phyloP scores from a whole-genome alignment of 257 asterid species.

The Plectranthus barbatus region DNA sequence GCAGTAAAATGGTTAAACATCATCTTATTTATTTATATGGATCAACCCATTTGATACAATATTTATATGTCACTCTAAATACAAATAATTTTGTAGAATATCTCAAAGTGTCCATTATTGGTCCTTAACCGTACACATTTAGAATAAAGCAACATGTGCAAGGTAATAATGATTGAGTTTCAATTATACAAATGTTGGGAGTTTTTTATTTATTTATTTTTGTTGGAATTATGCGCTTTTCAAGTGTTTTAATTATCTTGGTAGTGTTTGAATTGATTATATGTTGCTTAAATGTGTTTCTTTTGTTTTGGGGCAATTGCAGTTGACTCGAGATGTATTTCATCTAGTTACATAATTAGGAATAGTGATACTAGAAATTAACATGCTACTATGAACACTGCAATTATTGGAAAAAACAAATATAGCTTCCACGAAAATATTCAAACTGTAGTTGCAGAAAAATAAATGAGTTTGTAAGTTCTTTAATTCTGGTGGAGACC shows the following conservation, averaged over 20 bases:
- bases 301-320: background rate
- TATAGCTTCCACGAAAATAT: too few species aligned
- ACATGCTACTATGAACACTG: too few species aligned
- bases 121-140: constrained; percentile 17
- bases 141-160: background rate
- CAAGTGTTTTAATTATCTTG: background rate
- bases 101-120: constrained; percentile 6
- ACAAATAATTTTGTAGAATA: background rate
- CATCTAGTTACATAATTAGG: too few species aligned
- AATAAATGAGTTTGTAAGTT: too few species aligned
- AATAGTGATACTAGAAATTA: too few species aligned
- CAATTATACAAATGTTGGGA: background rate
- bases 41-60: background rate
- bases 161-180: background rate
- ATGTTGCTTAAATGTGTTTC: background rate
- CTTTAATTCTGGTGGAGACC: too few species aligned
- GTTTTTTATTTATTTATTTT: background rate
- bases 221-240: background rate
- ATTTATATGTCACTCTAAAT: constrained; percentile 1
- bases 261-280: background rate
- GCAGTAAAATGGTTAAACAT: background rate
- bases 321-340: too few species aligned
- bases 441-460: too few species aligned
- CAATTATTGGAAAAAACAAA: too few species aligned
- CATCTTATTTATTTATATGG: background rate